Conservation (phyloP, 768 basidiomycete genomes). For the Leccinum uliginosum region DNA sequence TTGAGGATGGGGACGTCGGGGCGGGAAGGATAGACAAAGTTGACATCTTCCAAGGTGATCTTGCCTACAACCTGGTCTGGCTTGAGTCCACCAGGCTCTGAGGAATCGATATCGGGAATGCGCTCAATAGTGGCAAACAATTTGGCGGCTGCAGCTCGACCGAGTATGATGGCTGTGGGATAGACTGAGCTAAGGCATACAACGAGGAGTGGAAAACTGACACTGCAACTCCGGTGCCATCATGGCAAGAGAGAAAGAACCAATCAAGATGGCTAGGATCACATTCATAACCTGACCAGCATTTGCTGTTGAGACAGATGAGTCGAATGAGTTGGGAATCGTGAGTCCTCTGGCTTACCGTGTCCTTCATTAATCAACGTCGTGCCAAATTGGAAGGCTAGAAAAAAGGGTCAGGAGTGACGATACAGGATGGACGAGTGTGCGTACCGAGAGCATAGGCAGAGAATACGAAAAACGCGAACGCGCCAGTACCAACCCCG, state of each 20-base stretch:
- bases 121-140: constrained; percentile 86
- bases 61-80: constrained; percentile 65
- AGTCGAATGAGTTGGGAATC: not conserved
- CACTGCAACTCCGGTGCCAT: constrained; percentile 88
- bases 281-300: constrained; percentile 80
- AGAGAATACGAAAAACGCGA: constrained; percentile 82
- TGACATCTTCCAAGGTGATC: constrained; percentile 67
- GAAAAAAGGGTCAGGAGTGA: constrained; percentile 1
- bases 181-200: not conserved
- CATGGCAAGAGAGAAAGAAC: constrained; percentile 82
- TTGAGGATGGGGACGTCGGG: constrained; percentile 76
- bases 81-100: constrained; percentile 59
- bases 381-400: constrained; percentile 86
- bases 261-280: constrained; percentile 79
- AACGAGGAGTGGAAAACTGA: constrained; percentile 21
- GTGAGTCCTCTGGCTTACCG: constrained; percentile 33
- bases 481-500: constrained; percentile 58
- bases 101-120: constrained; percentile 81
- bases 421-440: constrained; percentile 22
- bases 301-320: constrained; percentile 38
- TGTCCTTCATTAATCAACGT: constrained; percentile 67
- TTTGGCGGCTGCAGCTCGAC: constrained; percentile 82
- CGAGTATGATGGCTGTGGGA: constrained; percentile 64
- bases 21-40: constrained; percentile 86
- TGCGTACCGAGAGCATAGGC: constrained; percentile 62